Conservation (phyloP, 2,329 filamentous ascomycete genomes). For the Chaetomiaceae sp. region DNA sequence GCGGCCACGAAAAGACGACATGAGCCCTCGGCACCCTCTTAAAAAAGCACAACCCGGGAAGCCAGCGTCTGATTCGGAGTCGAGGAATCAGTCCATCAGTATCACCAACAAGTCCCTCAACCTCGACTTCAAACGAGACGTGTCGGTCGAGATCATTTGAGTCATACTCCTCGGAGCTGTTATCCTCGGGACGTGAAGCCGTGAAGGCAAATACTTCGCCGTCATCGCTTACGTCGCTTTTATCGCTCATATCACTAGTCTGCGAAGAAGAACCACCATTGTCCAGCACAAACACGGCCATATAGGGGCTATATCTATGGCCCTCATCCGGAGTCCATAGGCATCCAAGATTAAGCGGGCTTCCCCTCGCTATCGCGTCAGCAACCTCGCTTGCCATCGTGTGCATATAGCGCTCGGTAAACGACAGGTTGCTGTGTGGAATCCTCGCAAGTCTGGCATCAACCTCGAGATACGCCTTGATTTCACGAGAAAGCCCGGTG, state of each 20-base stretch:
- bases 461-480: not conserved
- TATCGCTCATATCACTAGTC: too few relatives aligned
- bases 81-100: not conserved
- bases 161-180: not conserved
- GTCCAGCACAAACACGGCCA: not conserved
- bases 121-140: conserved; percentile 1
- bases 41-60: conserved; percentile 3
- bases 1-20: not conserved
- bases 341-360: not conserved
- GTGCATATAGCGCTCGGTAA: conserved; percentile 1
- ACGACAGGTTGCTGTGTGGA: not conserved
- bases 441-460: not conserved
- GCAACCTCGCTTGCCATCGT: too few relatives aligned
- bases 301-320: not conserved
- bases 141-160: conserved; percentile 1
- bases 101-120: too few relatives aligned
- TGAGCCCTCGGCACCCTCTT: not conserved
- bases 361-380: not conserved
- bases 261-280: not conserved
- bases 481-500: not conserved
- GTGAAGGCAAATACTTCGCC: not conserved
- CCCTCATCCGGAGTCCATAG: not conserved
- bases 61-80: conserved; percentile 1
- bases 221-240: not conserved
- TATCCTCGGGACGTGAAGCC: not conserved